Conservation (phyloP, 2,329 filamentous ascomycete genomes). For the Dissoconium aciculare region DNA sequence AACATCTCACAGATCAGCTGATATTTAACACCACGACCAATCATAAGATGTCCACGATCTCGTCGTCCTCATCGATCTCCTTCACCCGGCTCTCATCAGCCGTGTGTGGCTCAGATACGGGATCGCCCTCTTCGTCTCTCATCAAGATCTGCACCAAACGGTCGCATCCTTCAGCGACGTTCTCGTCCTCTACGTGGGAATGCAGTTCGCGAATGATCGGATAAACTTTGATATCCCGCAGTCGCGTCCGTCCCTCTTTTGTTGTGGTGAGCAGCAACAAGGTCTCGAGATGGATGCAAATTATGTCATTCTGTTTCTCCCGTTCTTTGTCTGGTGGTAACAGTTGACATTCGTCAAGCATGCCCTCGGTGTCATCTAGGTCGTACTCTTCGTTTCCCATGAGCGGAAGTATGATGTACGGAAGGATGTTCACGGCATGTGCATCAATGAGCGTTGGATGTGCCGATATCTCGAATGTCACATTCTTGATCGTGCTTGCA, state of each 20-base stretch:
- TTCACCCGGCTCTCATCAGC: slow-evolving; percentile 26
- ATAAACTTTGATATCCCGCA: slow-evolving; percentile 71
- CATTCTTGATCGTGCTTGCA: slow-evolving; percentile 90
- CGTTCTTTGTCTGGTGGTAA: slow-evolving; percentile 79
- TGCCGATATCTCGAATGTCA: slow-evolving; percentile 63
- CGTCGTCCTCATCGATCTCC: slow-evolving; percentile 25
- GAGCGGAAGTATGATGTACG: slow-evolving; percentile 77
- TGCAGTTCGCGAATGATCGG: slow-evolving; percentile 81
- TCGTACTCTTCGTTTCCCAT: slow-evolving; percentile 78
- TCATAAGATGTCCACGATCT: slow-evolving; percentile 27
- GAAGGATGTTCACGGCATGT: slow-evolving; percentile 63
- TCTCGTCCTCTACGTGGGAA: slow-evolving; percentile 59
- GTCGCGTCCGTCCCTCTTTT: slow-evolving; percentile 53
- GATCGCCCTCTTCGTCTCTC: slow-evolving; percentile 54
- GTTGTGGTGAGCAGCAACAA: slow-evolving; percentile 71
- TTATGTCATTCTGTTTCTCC: slow-evolving; percentile 59
- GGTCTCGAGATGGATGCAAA: slow-evolving; percentile 81
- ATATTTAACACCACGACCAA: too few species aligned
- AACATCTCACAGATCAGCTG: too few species aligned
- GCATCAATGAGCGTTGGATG: slow-evolving; percentile 54
- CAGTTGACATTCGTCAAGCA: slow-evolving; percentile 82
- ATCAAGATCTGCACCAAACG: slow-evolving; percentile 78
- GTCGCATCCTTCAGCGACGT: slow-evolving; percentile 71
- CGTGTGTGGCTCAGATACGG: slow-evolving; percentile 5
- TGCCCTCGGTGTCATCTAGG: slow-evolving; percentile 69